These are phyloP conservation scores for Lactarius sanguifluus DNA, from an alignment of 768 basidiomycete genomes.

Conservation along the genomic window DNA sequence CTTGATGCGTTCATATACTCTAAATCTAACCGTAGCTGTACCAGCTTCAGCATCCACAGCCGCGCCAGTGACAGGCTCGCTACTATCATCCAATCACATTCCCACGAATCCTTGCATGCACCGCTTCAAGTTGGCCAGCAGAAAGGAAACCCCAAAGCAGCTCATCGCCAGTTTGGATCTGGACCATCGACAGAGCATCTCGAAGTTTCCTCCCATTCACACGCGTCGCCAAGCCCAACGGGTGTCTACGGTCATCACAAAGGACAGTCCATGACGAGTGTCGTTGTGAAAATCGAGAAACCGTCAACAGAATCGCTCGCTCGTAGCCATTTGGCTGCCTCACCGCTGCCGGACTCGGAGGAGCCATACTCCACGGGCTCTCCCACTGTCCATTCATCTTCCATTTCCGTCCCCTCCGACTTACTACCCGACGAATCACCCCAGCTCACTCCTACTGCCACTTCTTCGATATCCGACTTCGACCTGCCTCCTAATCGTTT, in stretches of 20 bases:
- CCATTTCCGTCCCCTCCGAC: background rate
- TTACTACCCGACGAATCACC: background rate
- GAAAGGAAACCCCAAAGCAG: background rate
- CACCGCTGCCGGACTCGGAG: background rate
- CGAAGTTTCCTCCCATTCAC: background rate
- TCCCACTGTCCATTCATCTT: background rate
- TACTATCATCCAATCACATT: background rate
- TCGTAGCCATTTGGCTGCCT: background rate
- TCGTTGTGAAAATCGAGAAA: background rate
- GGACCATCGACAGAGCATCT: background rate
- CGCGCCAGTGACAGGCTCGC: background rate
- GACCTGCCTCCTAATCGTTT: background rate
- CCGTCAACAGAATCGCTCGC: constrained; percentile 2
- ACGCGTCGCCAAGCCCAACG: background rate
- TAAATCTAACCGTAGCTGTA: background rate
- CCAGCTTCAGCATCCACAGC: background rate
- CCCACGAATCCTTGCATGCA: background rate
- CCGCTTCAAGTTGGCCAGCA: background rate
- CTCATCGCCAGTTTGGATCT: constrained; percentile 6
- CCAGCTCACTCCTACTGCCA: background rate
- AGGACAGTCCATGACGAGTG: background rate
- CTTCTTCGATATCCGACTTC: background rate
- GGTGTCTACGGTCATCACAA: background rate
- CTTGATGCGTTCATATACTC: background rate
- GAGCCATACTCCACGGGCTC: background rate